Percentiles rank a stretch among this genome's conserved stretches.
Evolutionary conservation across 805 yeast species (phyloP).

Genomic region (Sungouiozyma ichnusensis): DNA sequence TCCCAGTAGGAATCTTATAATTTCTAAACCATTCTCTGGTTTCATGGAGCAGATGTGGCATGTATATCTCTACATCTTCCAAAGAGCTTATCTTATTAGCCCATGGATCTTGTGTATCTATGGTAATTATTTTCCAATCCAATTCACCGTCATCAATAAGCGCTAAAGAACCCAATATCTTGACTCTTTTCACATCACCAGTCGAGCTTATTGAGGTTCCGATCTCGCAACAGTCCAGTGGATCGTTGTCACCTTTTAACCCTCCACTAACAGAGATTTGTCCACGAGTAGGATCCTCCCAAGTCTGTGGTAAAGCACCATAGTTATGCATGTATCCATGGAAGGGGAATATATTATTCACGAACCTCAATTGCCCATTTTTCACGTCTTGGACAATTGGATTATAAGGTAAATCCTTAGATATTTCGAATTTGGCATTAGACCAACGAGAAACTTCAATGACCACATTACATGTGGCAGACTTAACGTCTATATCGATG

Average conservation of each 20-base stretch:
- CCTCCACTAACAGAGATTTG: slow-evolving; percentile 33
- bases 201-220: slow-evolving; percentile 48
- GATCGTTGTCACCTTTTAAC: slow-evolving; percentile 82
- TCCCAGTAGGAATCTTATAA: slow-evolving; percentile 77
- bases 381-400: slow-evolving; percentile 76
- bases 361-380: slow-evolving; percentile 65
- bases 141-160: slow-evolving; percentile 89
- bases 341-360: slow-evolving; percentile 69
- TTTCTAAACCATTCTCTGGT: slow-evolving; percentile 74
- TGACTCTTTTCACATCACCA: slow-evolving; percentile 58
- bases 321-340: slow-evolving; percentile 82
- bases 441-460: slow-evolving; percentile 76
- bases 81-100: slow-evolving; percentile 50
- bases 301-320: slow-evolving; percentile 87
- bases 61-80: slow-evolving; percentile 51
- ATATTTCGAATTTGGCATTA: slow-evolving; percentile 75
- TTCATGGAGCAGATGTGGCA: slow-evolving; percentile 63
- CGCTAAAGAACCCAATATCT: slow-evolving; percentile 68
- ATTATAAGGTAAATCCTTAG: slow-evolving; percentile 45
- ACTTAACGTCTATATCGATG: slow-evolving; percentile 30
- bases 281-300: slow-evolving; percentile 78
- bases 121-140: slow-evolving; percentile 84
- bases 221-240: slow-evolving; percentile 88
- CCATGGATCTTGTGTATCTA: slow-evolving; percentile 56
- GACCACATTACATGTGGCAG: slow-evolving; percentile 47